Percentiles rank a stretch among this genome's conserved stretches.
These are phyloP conservation scores for Trametes sp. DNA, from an alignment of 1,284 basidiomycete species.

Conservation along the genomic window DNA sequence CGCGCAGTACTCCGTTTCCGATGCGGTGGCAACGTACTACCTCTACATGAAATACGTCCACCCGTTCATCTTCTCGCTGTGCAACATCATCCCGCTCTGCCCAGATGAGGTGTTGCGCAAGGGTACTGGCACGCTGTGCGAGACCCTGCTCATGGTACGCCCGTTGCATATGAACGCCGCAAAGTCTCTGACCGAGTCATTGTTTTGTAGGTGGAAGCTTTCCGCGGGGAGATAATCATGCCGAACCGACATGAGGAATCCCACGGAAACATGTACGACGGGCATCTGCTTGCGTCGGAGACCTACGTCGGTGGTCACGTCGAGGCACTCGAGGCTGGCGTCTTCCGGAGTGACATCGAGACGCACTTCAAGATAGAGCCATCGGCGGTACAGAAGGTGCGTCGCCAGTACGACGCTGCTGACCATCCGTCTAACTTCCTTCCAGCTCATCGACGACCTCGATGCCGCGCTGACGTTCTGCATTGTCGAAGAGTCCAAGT, in stretches of 20 bases:
- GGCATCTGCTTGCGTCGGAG: conserved; percentile 95
- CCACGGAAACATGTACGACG: conserved; percentile 93
- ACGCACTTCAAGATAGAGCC: conserved; percentile 97
- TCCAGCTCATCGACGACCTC: conserved; percentile 91
- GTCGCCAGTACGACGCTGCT: conserved; percentile 1
- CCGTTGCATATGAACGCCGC: neutral
- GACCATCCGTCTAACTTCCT: conserved; percentile 1
- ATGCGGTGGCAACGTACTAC: conserved; percentile 99
- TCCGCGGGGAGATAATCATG: conserved; percentile 93
- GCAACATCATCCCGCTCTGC: conserved; percentile 98
- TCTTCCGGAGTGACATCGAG: conserved; percentile 96
- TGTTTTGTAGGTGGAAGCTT: conserved; percentile 87
- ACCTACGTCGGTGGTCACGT: conserved; percentile 99
- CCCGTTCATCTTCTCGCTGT: conserved; percentile 99
- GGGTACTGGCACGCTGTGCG: conserved; percentile 96
- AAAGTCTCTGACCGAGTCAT: neutral
- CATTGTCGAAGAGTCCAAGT: conserved; percentile 88
- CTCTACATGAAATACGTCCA: conserved; percentile 99
- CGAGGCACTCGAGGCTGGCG: conserved; percentile 97
- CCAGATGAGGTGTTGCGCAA: conserved; percentile 98
- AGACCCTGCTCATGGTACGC: conserved; percentile 96
- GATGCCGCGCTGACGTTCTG: conserved; percentile 93
- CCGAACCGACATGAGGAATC: conserved; percentile 97
- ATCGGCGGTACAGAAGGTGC: conserved; percentile 83
- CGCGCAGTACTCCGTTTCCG: conserved; percentile 98